Evolutionary conservation across 257 asterid genomes (phyloP), one percentile per base, ranked within the genome.

Genomic region (Fraxinus excelsior): DNA sequence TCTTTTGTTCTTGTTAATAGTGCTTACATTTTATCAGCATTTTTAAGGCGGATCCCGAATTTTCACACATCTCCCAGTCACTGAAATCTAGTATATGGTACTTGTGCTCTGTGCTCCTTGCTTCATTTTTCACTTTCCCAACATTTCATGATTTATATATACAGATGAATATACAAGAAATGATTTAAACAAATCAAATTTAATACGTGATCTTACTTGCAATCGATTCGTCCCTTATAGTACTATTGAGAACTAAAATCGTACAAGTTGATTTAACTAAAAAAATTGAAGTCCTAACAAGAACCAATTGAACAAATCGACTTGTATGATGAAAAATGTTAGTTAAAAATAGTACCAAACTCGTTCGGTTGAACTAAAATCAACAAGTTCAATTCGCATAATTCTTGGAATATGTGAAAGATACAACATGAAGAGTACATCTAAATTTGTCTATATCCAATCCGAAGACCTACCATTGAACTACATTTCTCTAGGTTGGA

Each of bases 51-150:
- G 67, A 76, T 80, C 74, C 35, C 82, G 68, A 67, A 64, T 70
- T 76, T 78, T 71, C 84, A 79, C 77, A 85, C 80, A 46, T 14
- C 81, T 83, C 81, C 64, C 70, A 21, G 77, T 79, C 83, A 83
- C 83, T 86, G 84, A 87, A 13, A 76, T 81, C 85, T 60, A 60
- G 58, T 44, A 79, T 71, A 42, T 42, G 51, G 51, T 67, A 74
- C 38, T 76, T 79, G 84, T 73, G 78, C 83, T 76, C 19, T 78
- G 78, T 74, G 80, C 67, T 71, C n/a, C 49, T 70, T 25, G 49
- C 76, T 28, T 46, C 56, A 46, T 46, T 46, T 42, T 46, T 14
- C 56, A 16, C 56, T 46, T 46, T 46, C 7, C n/a, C n/a, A 42
- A 12, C 16, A 42, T 42, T 42, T 42, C 51, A 12, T 42, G 51